Evolutionary conservation across 441 rosid species (phyloP), one percentile per base, ranked within the genome.

Genomic region (Capsella rubella): DNA sequence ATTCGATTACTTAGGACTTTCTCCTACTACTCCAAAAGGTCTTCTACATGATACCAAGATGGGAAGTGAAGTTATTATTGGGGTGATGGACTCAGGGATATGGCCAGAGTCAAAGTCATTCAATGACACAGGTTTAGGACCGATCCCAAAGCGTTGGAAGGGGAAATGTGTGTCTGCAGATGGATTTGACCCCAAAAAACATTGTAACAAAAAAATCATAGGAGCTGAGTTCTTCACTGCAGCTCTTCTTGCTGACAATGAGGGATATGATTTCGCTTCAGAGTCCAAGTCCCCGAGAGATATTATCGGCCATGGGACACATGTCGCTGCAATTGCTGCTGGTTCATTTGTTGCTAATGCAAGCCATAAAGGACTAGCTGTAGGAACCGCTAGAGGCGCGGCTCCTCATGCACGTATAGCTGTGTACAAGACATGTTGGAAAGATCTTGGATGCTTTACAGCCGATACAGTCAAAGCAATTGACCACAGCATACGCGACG

Each of bases 61-160:
- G 51, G 76, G 76, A 0, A 77, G 63, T 77, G 76, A 77, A 49
- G 80, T 64, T 50, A 77, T 77, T 13, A 77, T 77, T 25, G 80
- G 77, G 0, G 21, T 77, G 6, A 64, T 77, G 40, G 80, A 77
- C 57, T 42, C 80, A 50, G 93, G 96, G 67, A 82, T 90, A 72
- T 88, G 92, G 93, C 96, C 93, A 15, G 93, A 88, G 79, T 87
- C 96, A 35, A 76, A 85, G 4, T 86, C 93, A 78, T 90, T 90
- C 64, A 81, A 74, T 4, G 93, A 88, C 50, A 78, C 80, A 18
- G 79, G 74, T 64, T 83, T 90, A 88, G 90, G 93, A 62, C 90
- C 90, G 0, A 86, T 87, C 73, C 96, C 96, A 0, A 31, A 59
- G 13, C 79, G 65, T 67, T 90, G 96, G 96, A 88, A 83, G 60